Conservation (phyloP, 1,139 yeast genomes). For the Yamadazyma friedrichii region DNA sequence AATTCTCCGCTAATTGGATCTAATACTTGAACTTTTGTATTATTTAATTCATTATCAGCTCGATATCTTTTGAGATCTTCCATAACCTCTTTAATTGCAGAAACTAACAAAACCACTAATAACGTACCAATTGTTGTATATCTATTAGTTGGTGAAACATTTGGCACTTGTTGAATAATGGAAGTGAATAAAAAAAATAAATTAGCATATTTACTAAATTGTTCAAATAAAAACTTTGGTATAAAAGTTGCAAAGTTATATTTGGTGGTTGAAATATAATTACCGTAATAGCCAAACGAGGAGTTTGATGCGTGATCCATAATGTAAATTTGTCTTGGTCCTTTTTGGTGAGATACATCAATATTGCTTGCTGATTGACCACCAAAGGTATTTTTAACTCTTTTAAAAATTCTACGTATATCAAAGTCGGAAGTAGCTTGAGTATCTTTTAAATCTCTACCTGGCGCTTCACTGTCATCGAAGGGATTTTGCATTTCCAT, state of each 20-base stretch:
- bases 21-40: constrained; percentile 71
- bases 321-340: constrained; percentile 69
- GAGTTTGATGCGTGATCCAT: constrained; percentile 60
- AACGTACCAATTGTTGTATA: constrained; percentile 94
- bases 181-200: constrained; percentile 92
- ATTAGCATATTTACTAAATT: constrained; percentile 95
- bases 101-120: constrained; percentile 76
- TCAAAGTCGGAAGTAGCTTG: constrained; percentile 13
- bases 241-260: constrained; percentile 90
- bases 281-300: constrained; percentile 63
- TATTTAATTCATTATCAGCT: constrained; percentile 88
- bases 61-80: constrained; percentile 88
- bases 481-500: constrained; percentile 30
- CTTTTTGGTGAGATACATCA: constrained; percentile 11
- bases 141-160: constrained; percentile 93
- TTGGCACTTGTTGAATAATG: constrained; percentile 93
- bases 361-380: constrained; percentile 10
- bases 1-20: constrained; percentile 63
- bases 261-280: constrained; percentile 95
- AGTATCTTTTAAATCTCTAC: constrained; percentile 9
- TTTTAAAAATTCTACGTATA: constrained; percentile 14
- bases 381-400: constrained; percentile 10
- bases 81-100: constrained; percentile 86
- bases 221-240: constrained; percentile 94
- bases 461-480: constrained; percentile 23